Base-by-base conservation (phyloP, 441 rosid genomes). In the Populus hybrid region DNA sequence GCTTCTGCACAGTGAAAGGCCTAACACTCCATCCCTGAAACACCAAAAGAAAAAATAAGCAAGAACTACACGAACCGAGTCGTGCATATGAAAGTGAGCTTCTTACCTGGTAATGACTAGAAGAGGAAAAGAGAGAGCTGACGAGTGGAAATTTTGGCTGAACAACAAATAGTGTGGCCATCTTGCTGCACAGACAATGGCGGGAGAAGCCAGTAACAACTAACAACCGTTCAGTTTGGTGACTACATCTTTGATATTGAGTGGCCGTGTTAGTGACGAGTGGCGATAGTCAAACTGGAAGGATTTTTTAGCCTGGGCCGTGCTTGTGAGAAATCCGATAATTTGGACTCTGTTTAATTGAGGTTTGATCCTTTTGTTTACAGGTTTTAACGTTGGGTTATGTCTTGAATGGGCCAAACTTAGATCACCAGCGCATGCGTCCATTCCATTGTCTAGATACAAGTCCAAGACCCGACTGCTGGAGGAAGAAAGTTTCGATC, bases 151-250 rank as follows among this genome's bases (percentile, higher is more conserved):
- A 30, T 5, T 38, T 16, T 23, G 59, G 35, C 5, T 78, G 76
- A 66, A 73, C 69, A 72, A 82, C 72, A 72, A 78, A 76, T 50
- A 83, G 70, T 72, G 90, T 75, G 76, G 91, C 86, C 88, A 85
- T 79, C 65, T 84, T 82, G 64, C 35, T 23, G 73, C 3, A 35
- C 30, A 10, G 73, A 61, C 28, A 70, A 79, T 74, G 84, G 78
- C 81, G 81, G 83, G 81, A 79, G 83, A 42, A 70, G 54, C 28
- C 42, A 50, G 14, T 28, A 68, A 70, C 67, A 70, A 77, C 57
- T 59, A 57, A 16, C 67, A 80, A 79, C 87, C 88, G 80, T 85
- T 88, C 88, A 81, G 75, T 74, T 84, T 77, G 8, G 78, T 21
- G 42, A 78, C 86, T 79, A 82, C 84, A 77, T 86, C 86, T 77